phyloP scores from a whole-genome alignment of 768 basidiomycete species.

The Boletus sp. region DNA sequence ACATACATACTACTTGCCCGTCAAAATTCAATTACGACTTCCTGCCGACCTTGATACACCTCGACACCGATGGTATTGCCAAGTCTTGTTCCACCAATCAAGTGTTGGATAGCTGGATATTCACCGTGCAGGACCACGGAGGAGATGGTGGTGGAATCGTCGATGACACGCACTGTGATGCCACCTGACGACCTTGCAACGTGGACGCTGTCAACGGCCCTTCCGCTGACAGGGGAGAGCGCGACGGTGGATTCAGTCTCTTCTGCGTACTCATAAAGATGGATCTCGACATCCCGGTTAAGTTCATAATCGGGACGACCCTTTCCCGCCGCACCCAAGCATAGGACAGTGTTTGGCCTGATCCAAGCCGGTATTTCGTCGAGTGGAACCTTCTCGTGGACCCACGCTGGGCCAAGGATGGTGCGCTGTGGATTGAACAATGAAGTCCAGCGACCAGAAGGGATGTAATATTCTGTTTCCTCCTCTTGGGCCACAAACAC shows the following conservation, averaged over 20 bases:
- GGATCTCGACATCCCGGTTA: slow-evolving; percentile 43
- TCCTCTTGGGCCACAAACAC: slow-evolving; percentile 56
- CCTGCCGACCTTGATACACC: slow-evolving; percentile 1
- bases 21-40: slow-evolving; percentile 13
- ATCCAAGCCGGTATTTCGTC: slow-evolving; percentile 70
- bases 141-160: slow-evolving; percentile 8
- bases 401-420: slow-evolving; percentile 60
- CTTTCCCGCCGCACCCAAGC: slow-evolving; percentile 37
- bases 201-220: slow-evolving; percentile 1
- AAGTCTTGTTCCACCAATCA: slow-evolving; percentile 9
- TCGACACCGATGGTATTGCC: background rate
- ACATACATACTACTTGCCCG: too few species aligned
- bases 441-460: slow-evolving; percentile 59
- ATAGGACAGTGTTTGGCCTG: slow-evolving; percentile 53
- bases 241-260: slow-evolving; percentile 32
- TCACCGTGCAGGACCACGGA: slow-evolving; percentile 15
- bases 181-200: slow-evolving; percentile 11
- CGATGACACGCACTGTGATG: slow-evolving; percentile 5
- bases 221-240: slow-evolving; percentile 11
- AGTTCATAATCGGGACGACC: slow-evolving; percentile 45
- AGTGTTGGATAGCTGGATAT: slow-evolving; percentile 7
- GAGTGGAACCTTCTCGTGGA: slow-evolving; percentile 60
- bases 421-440: slow-evolving; percentile 54
- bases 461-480: slow-evolving; percentile 59
- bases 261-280: slow-evolving; percentile 51